phyloP scores from a whole-genome alignment of 2,329 filamentous ascomycete species.

The Thielaviopsis ethacetica region DNA sequence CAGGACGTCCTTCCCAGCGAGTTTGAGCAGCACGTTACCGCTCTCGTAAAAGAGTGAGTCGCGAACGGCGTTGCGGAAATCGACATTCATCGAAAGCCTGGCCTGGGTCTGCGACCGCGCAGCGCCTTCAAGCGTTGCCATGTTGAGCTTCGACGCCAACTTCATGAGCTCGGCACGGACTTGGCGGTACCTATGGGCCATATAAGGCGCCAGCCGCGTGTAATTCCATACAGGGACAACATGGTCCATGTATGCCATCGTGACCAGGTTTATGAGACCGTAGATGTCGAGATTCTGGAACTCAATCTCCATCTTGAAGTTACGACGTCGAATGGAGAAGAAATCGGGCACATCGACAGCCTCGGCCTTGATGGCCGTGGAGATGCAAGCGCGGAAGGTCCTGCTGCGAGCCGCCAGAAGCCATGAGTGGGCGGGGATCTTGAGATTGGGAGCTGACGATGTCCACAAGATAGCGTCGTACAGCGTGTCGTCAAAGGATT shows the following conservation, averaged over 20 bases:
- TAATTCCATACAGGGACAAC: constrained; percentile 79
- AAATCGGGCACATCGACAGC: constrained; percentile 42
- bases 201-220: constrained; percentile 44
- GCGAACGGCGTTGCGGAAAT: constrained; percentile 53
- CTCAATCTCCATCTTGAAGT: background rate
- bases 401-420: constrained; percentile 60
- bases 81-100: constrained; percentile 44
- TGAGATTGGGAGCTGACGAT: constrained; percentile 48
- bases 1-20: constrained; percentile 54
- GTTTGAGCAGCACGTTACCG: constrained; percentile 62
- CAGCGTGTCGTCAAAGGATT: constrained; percentile 23
- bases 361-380: constrained; percentile 37
- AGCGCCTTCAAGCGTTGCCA: constrained; percentile 58
- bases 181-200: constrained; percentile 61
- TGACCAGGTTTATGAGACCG: constrained; percentile 59
- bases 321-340: constrained; percentile 31
- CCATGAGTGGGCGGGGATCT: constrained; percentile 71
- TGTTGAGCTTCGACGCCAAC: constrained; percentile 52
- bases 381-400: constrained; percentile 45
- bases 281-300: constrained; percentile 60
- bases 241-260: constrained; percentile 68
- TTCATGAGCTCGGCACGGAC: constrained; percentile 79
- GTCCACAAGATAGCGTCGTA: constrained; percentile 31
- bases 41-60: constrained; percentile 60
- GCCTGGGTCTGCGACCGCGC: constrained; percentile 58